phyloP scores from a whole-genome alignment of 345 rosid genomes.

The Gossypium anomalum region DNA sequence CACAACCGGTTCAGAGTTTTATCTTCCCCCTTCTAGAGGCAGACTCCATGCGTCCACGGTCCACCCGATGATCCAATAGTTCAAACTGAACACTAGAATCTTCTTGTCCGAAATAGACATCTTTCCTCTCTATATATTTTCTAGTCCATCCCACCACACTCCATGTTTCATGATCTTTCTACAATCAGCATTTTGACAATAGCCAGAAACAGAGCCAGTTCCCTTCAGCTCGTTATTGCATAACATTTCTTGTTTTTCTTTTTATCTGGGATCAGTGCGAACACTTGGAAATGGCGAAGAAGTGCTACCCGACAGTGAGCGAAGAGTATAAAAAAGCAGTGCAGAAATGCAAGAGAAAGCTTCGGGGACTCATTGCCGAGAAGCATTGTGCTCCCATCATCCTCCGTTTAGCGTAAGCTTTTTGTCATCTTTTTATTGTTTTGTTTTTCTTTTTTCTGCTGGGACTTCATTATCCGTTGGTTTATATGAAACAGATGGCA shows the following conservation, averaged over 20 bases:
- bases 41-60: neutral
- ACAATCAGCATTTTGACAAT: neutral
- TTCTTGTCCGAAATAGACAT: neutral
- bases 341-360: slow-evolving; percentile 66
- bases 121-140: neutral
- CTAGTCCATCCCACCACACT: neutral
- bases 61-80: neutral
- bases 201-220: neutral
- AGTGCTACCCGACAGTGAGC: slow-evolving; percentile 63
- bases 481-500: slow-evolving; percentile 60
- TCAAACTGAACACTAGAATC: slow-evolving; percentile 8
- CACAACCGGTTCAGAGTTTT: neutral
- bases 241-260: neutral
- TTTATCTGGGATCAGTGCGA: neutral
- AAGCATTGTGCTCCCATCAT: slow-evolving; percentile 83
- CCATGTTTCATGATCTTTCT: neutral
- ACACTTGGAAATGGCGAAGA: slow-evolving; percentile 29
- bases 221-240: neutral
- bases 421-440: neutral
- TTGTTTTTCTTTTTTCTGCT: no score
- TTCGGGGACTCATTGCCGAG: slow-evolving; percentile 75
- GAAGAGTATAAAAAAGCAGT: slow-evolving; percentile 69
- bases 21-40: neutral
- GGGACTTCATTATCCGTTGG: neutral
- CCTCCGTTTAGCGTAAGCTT: slow-evolving; percentile 72